Base-by-base conservation (phyloP, 345 rosid genomes). In the Arabidopsis arenosa region DNA sequence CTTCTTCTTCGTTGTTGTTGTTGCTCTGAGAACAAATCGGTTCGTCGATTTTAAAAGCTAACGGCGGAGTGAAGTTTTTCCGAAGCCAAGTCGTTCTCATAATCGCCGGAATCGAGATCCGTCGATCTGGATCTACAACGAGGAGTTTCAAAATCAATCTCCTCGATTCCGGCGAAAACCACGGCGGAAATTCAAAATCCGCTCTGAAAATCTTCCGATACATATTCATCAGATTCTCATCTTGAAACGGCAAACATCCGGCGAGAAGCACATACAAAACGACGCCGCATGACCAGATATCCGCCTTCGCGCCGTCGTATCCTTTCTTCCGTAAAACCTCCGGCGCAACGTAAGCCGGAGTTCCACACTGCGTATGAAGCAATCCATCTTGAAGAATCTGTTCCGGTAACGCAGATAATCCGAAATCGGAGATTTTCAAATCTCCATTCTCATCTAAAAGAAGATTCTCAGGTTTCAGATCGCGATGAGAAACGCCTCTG, bases 341-440 rank as follows among this genome's bases (percentile, higher is more conserved):
- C n/a, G 98, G 98, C 2, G 98, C 97, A n/a, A 92, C 96, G 45
- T 92, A 92, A 0, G 97, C 92, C 10, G 97, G 96, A 1, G 93
- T 85, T 26, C 98, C 98, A 13, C 98, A 93, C 81, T 74, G 90
- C 7, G 98, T 93, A 32, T 93, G 97, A 23, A 93, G 84, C 53
- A 92, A 79, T 6, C 97, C 97, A 56, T 92, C 97, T 6, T 87
- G 83, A 0, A 84, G 85, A 5, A 87, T 75, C 75, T 92, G 97
- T 18, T 87, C 96, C 0, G 92, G 89, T 61, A 91, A 66, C 1
- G 97, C 86, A 0, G 98, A 93, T n/a, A 93, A 79, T 0, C 97
- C 97, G 63, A 93, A 93, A 66, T 93, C 98, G 0, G 98, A 86
- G 13, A 93, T 79, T 66, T 91, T 93, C 8, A 91, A 55, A 73